A percentile compares a stretch with the other conserved stretches of the same genome.
phyloP scores from a whole-genome alignment of 345 rosid species.

The Hibiscus tridactylites region DNA sequence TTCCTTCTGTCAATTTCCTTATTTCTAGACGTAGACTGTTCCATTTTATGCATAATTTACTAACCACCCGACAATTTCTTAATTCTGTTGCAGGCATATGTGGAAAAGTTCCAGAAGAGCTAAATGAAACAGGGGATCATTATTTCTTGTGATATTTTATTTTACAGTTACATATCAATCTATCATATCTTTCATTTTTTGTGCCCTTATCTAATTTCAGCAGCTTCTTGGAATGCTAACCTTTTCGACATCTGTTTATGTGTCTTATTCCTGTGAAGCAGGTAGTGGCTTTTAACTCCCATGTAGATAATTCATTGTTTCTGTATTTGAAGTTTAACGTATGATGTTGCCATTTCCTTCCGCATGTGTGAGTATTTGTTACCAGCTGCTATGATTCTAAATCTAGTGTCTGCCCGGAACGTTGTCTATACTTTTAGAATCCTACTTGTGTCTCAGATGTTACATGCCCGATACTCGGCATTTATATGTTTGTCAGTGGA shows the following conservation, averaged over 20 bases:
- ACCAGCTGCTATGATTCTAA: not conserved
- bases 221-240: not conserved
- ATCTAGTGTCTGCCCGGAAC: not conserved
- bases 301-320: slow-evolving; percentile 18
- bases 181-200: not conserved
- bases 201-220: slow-evolving; percentile 3
- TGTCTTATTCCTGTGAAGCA: slow-evolving; percentile 11
- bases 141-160: not conserved
- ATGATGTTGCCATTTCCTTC: not conserved
- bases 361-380: not conserved
- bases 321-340: not conserved
- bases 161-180: slow-evolving; percentile 8
- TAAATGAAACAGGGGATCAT: slow-evolving; percentile 22
- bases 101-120: slow-evolving; percentile 47
- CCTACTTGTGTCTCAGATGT: not conserved
- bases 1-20: not conserved
- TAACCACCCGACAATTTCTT: not conserved
- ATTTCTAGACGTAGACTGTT: not conserved
- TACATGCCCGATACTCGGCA: not conserved
- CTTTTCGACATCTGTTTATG: not conserved
- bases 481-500: not conserved
- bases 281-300: not conserved
- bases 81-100: slow-evolving; percentile 40
- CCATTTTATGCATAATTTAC: slow-evolving; percentile 1
- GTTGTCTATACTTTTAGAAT: not conserved